These are phyloP conservation scores for Boletus pseudo-olivaceus DNA, from an alignment of 768 basidiomycete species.

Conservation along the genomic window DNA sequence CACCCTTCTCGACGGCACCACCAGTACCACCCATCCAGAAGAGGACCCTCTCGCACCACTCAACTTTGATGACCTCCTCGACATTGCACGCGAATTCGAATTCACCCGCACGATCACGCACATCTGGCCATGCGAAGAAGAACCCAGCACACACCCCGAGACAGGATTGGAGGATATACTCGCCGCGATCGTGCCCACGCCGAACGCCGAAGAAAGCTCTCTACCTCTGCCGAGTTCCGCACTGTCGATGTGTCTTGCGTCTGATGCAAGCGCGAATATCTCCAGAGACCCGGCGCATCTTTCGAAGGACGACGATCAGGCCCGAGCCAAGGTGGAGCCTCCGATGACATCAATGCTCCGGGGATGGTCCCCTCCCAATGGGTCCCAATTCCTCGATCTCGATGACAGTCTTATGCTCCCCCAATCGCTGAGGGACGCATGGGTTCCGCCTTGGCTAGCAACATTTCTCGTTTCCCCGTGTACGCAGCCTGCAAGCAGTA, in stretches of 20 bases:
- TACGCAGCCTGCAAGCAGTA: neutral
- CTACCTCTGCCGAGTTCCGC: neutral
- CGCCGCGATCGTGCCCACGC: conserved; percentile 4
- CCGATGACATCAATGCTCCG: conserved; percentile 7
- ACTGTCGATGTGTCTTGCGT: neutral
- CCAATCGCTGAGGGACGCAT: neutral
- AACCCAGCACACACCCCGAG: conserved; percentile 3
- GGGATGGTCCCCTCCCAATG: conserved; percentile 28
- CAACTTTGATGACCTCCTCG: conserved; percentile 27
- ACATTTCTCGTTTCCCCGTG: neutral
- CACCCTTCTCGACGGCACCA: neutral
- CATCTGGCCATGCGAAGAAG: conserved; percentile 19
- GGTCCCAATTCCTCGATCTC: conserved; percentile 25
- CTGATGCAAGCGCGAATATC: neutral
- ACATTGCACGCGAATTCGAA: conserved; percentile 29
- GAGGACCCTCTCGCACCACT: conserved; percentile 10
- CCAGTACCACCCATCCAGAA: neutral
- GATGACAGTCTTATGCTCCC: conserved; percentile 14
- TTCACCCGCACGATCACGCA: conserved; percentile 22
- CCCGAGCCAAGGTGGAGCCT: neutral
- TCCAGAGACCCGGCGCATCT: neutral
- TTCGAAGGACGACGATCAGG: neutral
- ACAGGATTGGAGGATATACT: conserved; percentile 19
- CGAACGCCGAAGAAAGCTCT: conserved; percentile 4
- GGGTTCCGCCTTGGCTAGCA: conserved; percentile 7